Base-by-base conservation (phyloP, 108 stramenopile species). In the Discostella pseudostelligera region DNA sequence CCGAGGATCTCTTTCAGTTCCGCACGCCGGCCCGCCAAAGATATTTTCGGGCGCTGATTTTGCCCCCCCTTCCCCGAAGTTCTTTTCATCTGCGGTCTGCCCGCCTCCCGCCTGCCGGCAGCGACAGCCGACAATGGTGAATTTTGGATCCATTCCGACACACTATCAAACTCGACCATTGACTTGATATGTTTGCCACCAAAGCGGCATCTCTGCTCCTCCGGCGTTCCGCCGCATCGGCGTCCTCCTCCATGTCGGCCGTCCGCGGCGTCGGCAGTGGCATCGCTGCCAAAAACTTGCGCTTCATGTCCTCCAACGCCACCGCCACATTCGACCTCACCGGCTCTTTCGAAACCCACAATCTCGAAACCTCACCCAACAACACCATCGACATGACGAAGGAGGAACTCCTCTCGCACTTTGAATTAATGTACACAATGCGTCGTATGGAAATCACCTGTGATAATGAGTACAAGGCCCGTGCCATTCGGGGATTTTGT, bases 371-470 rank as follows among this genome's bases (percentile, higher is more conserved):
- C 14, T 83, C 78, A 42, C 91, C 92, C 25, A 56, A 59, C 29
- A 68, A 85, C 55, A 79, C 73, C 26, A 78, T 89, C 69, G 74
- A 80, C 64, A 77, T 87, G 61, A 87, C 88, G 71, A 97, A 97
- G 69, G 95, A 96, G 54, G 97, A 99, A 69, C 82, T 98, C 36
- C 51, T 96, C 48, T 63, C 59, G 7, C 96, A 96, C 82, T 97
- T 97, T 65, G 83, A 94, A 81, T 63, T 89, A 32, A 99, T 99
- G 99, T 97, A 97, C 93, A 97, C 94, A 13, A 98, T 99, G 96
- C 96, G 99, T 62, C 92, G 99, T 44, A 99, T 99, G 99, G 99
- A 99, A 80, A 98, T 99, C 81, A 97, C 99, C 10, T 97, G 96
- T 67, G 99, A 99, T 72, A 98, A 96, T 51, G 99, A 99, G 74